Conservation (phyloP, 2,329 filamentous ascomycete species). For the Fulvia fulva region DNA sequence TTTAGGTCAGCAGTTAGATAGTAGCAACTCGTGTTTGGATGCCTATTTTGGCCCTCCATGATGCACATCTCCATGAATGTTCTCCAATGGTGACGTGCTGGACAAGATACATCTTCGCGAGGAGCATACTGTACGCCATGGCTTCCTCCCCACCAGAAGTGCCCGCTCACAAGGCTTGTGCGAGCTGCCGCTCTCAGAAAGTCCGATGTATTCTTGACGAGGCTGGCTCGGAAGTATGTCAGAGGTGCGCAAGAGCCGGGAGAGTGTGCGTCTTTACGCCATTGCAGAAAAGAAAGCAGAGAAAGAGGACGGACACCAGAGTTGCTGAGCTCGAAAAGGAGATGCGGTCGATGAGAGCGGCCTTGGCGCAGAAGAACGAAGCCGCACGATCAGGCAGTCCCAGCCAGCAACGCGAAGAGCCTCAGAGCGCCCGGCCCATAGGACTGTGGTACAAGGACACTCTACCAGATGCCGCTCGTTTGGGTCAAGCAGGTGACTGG, state of each 20-base stretch:
- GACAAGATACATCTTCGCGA: too few species aligned
- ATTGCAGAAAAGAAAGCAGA: conserved; percentile 41
- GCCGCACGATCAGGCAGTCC: neutral
- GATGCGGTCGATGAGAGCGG: conserved; percentile 40
- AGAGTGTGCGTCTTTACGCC: conserved; percentile 39
- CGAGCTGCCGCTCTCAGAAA: conserved; percentile 42
- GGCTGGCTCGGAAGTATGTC: conserved; percentile 32
- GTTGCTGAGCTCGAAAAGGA: conserved; percentile 45
- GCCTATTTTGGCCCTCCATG: neutral
- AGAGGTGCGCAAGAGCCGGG: conserved; percentile 40
- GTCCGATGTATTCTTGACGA: conserved; percentile 40
- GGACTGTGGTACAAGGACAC: conserved; percentile 14
- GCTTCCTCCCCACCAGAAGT: conserved; percentile 12
- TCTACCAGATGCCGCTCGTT: neutral
- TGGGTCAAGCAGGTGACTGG: conserved; percentile 4
- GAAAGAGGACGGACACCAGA: conserved; percentile 44
- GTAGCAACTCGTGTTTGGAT: neutral
- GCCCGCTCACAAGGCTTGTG: conserved; percentile 38
- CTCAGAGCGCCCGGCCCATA: neutral
- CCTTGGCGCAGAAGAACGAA: conserved; percentile 32
- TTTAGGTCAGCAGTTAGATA: neutral
- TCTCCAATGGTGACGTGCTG: neutral
- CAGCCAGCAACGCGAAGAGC: neutral
- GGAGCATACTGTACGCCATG: too few species aligned
- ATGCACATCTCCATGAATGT: neutral